Conservation (phyloP, 768 basidiomycete species). For the Leucosporidium scottii region DNA sequence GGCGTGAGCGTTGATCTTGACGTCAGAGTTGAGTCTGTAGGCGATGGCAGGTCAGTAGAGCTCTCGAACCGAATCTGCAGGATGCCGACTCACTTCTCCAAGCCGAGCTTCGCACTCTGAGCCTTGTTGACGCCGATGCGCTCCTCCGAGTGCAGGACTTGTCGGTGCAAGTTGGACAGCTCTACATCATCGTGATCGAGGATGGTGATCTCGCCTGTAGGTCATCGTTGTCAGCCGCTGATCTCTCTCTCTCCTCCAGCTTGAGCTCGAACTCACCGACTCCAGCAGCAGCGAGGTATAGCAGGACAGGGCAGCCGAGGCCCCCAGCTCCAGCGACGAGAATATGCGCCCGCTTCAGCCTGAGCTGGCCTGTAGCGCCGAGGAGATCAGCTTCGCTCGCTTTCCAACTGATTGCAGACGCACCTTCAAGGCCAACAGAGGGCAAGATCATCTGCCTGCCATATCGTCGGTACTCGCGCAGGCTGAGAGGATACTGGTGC, state of each 20-base stretch:
- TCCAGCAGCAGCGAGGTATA: conserved; percentile 87
- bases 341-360: conserved; percentile 65
- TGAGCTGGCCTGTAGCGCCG: conserved; percentile 58
- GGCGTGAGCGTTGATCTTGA: conserved; percentile 51
- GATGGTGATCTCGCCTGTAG: conserved; percentile 69
- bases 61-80: no score
- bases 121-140: conserved; percentile 73
- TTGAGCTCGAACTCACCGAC: conserved; percentile 60
- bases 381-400: background rate
- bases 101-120: conserved; percentile 64
- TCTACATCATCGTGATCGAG: conserved; percentile 85
- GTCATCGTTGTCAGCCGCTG: no score
- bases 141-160: conserved; percentile 72
- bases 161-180: conserved; percentile 81
- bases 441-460: conserved; percentile 94
- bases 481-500: conserved; percentile 2
- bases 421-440: conserved; percentile 58
- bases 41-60: no score
- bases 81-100: conserved; percentile 52
- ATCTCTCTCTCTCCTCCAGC: background rate
- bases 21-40: conserved; percentile 63
- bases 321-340: conserved; percentile 92
- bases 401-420: background rate
- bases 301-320: conserved; percentile 87
- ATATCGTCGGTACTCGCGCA: conserved; percentile 77